phyloP scores from a whole-genome alignment of 305 asterid genomes.

The Coffea humblotiana region DNA sequence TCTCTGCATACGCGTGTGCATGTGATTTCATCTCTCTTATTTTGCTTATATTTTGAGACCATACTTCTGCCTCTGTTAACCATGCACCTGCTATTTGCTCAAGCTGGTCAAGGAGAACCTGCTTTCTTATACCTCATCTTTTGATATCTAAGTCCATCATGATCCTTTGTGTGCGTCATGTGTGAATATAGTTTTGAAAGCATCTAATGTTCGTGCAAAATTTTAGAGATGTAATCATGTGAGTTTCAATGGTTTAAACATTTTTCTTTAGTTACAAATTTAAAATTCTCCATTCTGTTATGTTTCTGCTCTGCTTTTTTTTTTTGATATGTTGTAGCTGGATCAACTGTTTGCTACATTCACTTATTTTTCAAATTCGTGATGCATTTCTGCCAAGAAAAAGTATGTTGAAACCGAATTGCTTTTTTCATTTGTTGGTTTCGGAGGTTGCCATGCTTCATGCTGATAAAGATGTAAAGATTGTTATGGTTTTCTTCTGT shows the following conservation, averaged over 20 bases:
- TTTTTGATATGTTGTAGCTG: neutral
- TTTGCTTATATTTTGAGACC: neutral
- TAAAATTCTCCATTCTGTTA: neutral
- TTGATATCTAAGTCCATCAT: neutral
- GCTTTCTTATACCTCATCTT: neutral
- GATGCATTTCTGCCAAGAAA: constrained; percentile 2
- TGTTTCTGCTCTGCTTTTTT: neutral
- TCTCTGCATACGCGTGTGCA: neutral
- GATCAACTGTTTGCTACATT: neutral
- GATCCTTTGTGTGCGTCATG: neutral
- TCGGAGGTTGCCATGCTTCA: neutral
- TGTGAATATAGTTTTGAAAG: neutral
- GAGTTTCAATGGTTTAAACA: neutral
- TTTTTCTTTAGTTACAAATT: neutral
- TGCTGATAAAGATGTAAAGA: neutral
- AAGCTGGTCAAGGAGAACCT: neutral
- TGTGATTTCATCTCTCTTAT: neutral
- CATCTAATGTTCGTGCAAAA: neutral
- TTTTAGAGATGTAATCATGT: neutral
- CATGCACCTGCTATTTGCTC: neutral
- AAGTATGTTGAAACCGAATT: neutral
- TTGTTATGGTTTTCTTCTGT: neutral
- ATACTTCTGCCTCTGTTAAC: neutral
- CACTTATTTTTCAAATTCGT: neutral
- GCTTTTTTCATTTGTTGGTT: neutral